phyloP scores from a whole-genome alignment of 2,329 filamentous ascomycete genomes.

The Epichloe brachyelytri region DNA sequence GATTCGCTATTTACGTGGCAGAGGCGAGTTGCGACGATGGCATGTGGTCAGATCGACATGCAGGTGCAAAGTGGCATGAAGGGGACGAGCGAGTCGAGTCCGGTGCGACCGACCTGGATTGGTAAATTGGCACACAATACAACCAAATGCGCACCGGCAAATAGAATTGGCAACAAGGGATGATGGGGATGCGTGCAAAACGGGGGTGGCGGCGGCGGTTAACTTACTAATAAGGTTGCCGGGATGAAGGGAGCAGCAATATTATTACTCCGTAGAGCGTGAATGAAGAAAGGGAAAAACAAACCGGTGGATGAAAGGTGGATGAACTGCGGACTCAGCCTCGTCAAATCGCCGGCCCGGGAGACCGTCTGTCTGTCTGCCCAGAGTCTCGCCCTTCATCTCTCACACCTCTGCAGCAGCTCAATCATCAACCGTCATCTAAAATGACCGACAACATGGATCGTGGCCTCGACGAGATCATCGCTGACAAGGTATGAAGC shows the following conservation, averaged over 20 bases:
- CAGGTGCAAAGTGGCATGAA: background rate
- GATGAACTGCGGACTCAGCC: background rate
- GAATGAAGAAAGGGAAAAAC: too few species aligned
- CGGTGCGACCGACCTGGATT: background rate
- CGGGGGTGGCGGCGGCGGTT: background rate
- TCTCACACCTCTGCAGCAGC: background rate
- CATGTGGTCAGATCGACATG: constrained; percentile 4
- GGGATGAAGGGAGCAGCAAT: background rate
- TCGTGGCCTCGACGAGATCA: constrained; percentile 44
- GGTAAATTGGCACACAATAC: background rate
- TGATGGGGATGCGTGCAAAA: background rate
- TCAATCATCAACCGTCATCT: background rate
- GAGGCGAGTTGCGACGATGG: constrained; percentile 2
- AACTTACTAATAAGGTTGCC: too few species aligned
- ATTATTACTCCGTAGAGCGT: too few species aligned
- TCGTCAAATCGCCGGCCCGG: background rate
- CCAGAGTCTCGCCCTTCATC: background rate
- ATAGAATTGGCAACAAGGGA: background rate
- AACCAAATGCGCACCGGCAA: background rate
- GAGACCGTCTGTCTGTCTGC: background rate
- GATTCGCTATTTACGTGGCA: constrained; percentile 5
- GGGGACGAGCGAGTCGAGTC: background rate
- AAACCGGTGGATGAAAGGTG: too few species aligned
- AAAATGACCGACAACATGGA: constrained; percentile 34
- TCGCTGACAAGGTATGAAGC: constrained; percentile 32